phyloP scores from a whole-genome alignment of 2,329 filamentous ascomycete genomes.

The Sphaerulina musiva region DNA sequence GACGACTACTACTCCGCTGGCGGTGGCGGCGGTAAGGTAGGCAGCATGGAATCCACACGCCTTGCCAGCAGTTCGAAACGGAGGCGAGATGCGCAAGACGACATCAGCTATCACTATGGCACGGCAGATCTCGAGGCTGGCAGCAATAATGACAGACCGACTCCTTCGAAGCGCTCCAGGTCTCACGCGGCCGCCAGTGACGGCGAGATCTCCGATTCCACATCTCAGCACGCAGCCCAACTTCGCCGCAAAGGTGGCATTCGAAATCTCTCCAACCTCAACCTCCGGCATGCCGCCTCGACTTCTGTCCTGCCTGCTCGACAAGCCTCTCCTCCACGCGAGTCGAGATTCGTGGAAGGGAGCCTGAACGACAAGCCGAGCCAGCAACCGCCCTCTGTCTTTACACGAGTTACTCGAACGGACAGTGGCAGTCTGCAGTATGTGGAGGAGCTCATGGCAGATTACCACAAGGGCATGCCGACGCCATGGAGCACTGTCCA shows the following conservation, averaged over 20 bases:
- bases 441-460: conserved; percentile 37
- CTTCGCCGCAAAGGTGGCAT: conserved; percentile 32
- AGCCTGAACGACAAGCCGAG: conserved; percentile 80
- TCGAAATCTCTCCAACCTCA: conserved; percentile 32
- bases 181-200: conserved; percentile 15
- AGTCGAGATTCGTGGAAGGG: conserved; percentile 66
- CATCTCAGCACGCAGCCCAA: conserved; percentile 23
- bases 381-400: conserved; percentile 61
- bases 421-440: conserved; percentile 29
- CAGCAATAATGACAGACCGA: conserved; percentile 21
- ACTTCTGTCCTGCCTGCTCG: conserved; percentile 17
- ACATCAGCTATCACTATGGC: conserved; percentile 17
- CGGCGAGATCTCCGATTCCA: conserved; percentile 20
- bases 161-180: conserved; percentile 29
- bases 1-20: conserved; percentile 18
- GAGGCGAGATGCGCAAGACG: conserved; percentile 25
- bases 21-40: not conserved
- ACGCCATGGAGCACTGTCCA: conserved; percentile 17
- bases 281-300: conserved; percentile 31
- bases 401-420: conserved; percentile 44
- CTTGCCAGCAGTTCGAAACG: conserved; percentile 28
- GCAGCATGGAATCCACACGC: conserved; percentile 20
- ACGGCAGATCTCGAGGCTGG: conserved; percentile 12
- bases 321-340: conserved; percentile 37
- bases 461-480: conserved; percentile 30